Base-by-base conservation (phyloP, 2,329 filamentous ascomycete genomes). In the Fusarium secorum region DNA sequence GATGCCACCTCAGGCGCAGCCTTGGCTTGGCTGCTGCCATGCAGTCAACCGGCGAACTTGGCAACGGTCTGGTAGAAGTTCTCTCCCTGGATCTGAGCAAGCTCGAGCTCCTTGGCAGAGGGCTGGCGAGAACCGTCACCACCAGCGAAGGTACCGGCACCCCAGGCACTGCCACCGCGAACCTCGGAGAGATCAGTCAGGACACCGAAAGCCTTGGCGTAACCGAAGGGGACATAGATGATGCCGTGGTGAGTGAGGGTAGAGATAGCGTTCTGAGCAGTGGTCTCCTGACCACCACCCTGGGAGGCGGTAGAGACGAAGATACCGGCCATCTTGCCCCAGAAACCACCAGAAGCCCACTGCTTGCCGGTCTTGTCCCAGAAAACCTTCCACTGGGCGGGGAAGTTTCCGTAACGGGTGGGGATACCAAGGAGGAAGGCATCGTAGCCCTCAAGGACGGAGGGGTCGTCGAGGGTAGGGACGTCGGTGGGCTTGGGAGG, bases 331-430 rank as follows among this genome's bases (percentile, higher is more conserved):
- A 94, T 91, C 87, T 98, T 98, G 84, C 95, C 95, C 83, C 86
- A 89, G 86, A 88, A 95, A 74, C 85, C 89, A 70, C 95, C 95
- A 18, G 83, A 81, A 68, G 87, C 83, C 96, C 96, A 98, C 82
- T 96, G 92, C 75, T 88, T 86, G 78, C 95, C 95, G 28, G 94
- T 95, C 83, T 89, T 88, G 86, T 99, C 96, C 93, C 94, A 97
- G 87, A 94, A 95, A 44, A 89, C 83, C 87, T 96, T 98, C 93
- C 93, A 98, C 85, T 99, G 96, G 22, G 91, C 93, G 52, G 95
- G 95, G 88, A 97, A 97, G 89, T 97, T 98, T 77, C 96, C 96
- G 85, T 93, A 99, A 74, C 96, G 90, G 55, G 96, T 99, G 66
- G 96, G 96, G 81, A 98, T 96, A 74, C 96, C 96, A 77, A 98